Evolutionary conservation across 148 eudicot genomes (phyloP).

Genomic region (Chenopodium album): DNA sequence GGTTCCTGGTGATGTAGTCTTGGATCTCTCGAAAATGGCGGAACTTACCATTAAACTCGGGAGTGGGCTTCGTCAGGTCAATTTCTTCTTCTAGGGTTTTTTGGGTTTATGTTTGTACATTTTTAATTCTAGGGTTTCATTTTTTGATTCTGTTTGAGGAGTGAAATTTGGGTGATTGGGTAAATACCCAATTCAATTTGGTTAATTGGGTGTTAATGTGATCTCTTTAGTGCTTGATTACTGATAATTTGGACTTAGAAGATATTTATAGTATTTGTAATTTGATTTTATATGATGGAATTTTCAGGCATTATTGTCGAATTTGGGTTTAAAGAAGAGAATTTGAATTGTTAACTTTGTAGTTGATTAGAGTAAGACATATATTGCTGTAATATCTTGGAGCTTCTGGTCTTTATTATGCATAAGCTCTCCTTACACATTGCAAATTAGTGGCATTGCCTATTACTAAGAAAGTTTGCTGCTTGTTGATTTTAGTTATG

Average conservation of each 20-base stretch:
- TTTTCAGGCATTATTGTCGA: background rate
- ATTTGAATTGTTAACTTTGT: background rate
- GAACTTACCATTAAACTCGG: slow-evolving; percentile 82
- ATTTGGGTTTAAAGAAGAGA: background rate
- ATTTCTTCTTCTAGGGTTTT: slow-evolving; percentile 5
- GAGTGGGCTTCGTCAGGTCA: slow-evolving; percentile 74
- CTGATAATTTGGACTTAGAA: background rate
- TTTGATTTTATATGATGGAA: background rate
- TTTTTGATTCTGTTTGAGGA: background rate
- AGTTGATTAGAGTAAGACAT: background rate
- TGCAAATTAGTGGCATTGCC: background rate
- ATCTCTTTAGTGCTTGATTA: background rate
- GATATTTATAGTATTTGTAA: background rate
- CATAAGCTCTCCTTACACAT: background rate
- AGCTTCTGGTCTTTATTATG: background rate
- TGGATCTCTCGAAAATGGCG: slow-evolving; percentile 62
- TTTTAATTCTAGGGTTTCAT: background rate
- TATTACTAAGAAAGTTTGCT: background rate
- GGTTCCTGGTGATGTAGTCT: slow-evolving; percentile 84
- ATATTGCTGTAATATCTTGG: background rate
- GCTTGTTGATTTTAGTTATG: background rate
- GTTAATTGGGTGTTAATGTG: background rate
- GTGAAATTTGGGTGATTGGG: background rate
- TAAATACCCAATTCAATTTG: background rate
- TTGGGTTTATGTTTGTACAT: background rate